Evolutionary conservation across 75 land plant species (phyloP), one percentile per base, ranked within the genome.

Genomic region (Selaginella tamariscina): DNA sequence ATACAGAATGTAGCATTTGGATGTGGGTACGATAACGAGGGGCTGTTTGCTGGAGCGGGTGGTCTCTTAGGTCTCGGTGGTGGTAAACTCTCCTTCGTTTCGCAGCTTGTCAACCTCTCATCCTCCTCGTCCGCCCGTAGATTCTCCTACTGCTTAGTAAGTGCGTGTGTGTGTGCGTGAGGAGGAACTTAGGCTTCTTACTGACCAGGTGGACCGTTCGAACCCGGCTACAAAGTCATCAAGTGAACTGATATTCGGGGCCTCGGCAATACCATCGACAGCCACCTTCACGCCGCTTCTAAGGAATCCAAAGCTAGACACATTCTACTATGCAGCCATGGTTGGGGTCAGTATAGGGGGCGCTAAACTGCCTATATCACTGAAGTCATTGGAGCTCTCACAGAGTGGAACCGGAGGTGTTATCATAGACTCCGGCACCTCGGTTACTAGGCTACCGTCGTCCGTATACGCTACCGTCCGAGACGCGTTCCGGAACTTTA

Each of bases 391-490:
- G 78, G 24, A 68, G 15, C 27, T 89, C 2, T 75, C 75, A 67
- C 72, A 71, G 2, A 31, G 55, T 54, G 93, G 93, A 0, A 65
- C 66, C 30, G 93, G 93, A 1, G 93, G 93, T 9, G 77, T 88
- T 1, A 80, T 88, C 32, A 77, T 88, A 60, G 91, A 88, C 70
- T 88, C 91, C 24, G 86, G 91, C 18, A 89, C 95, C 2, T 83
- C 95, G 24, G 77, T 89, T 0, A 87, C 91, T 0, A 74, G 91
- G 64, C 76, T 89, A 15, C 78, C 55, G 49, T 56, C 69, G 1
- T 56, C 64, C 23, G 84, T 72, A 21, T 89, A 89, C 78, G 44
- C 66, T 15, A 64, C 82, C 18, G 68, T 89, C 0, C 73, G 86
- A 1, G 85, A 86, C 65, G 87, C 88, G 5, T 89, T 89, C 72